Base-by-base conservation (phyloP, 768 basidiomycete species). In the Psilocybe cubensis region DNA sequence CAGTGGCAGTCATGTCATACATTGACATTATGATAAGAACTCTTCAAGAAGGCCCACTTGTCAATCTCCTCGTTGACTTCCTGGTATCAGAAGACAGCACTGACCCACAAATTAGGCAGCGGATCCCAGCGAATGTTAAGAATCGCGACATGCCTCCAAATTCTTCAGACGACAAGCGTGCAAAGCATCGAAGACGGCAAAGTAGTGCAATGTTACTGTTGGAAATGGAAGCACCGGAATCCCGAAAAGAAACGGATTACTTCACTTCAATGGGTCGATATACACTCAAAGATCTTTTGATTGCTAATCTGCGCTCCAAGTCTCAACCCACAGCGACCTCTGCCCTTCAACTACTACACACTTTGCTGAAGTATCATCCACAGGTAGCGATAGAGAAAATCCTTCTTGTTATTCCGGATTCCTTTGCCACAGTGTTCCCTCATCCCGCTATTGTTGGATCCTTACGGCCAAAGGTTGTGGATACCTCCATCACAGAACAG, bases 1-100 rank as follows among this genome's bases (percentile, higher is more conserved):
- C 95, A 0, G 89, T 97, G 1, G 95, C 96, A 9, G 95, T 98
- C 53, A 87, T 98, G 84, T 93, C 91, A 14, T 98, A 98, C 68
- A 86, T 98, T 61, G 94, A 97, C 63, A 84, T 93, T 65, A 89
- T 94, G 81, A 80, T 94, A 51, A 82, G 86, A 56, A 92, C 88
- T 0, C 79, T 96, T 4, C 80, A 84, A 31, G 79, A 84, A 21
- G 88, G 87, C 1, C 83, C 80, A 48, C 80, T 96, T 38, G 83
- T 83, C 14, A 84, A 88, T 44, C 77, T 90, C 21, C 74, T 96
- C 14, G 80, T 96, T 40, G 79, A 84, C 46, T 96, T 92, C 72
- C 82, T 96, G 35, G 81, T 91, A 63, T 94, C 84, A 69, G 92
- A 95, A 66, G 91, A 95, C 60, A 91, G 91, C 38, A 86, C 91